Evolutionary conservation across 768 basidiomycete species (phyloP).

Genomic region (Saitozyma podzolica): DNA sequence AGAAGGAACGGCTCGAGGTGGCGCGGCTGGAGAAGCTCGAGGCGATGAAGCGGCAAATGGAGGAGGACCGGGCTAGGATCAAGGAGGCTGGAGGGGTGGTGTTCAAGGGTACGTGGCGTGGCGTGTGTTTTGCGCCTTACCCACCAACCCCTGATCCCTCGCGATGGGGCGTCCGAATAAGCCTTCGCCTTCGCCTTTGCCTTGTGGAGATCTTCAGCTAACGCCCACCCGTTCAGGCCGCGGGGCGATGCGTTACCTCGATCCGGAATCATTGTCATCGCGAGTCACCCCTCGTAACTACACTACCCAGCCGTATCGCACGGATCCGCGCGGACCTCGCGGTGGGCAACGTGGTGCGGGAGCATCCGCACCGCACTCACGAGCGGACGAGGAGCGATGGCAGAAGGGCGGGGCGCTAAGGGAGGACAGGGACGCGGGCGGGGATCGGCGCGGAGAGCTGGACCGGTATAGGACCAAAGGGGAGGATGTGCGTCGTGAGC

Average conservation of each 20-base stretch:
- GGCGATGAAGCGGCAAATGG: conserved; percentile 31
- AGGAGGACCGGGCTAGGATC: conserved; percentile 28
- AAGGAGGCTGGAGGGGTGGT: conserved; percentile 41
- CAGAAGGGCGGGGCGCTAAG: conserved; percentile 16
- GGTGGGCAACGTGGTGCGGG: conserved; percentile 6
- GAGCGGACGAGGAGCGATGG: conserved; percentile 16
- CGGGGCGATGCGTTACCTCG: conserved; percentile 49
- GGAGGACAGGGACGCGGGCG: not conserved
- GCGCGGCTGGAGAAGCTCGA: conserved; percentile 27
- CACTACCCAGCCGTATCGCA: conserved; percentile 19
- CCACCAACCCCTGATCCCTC: too few relatives aligned
- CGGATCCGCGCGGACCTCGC: conserved; percentile 12
- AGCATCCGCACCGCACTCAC: conserved; percentile 2
- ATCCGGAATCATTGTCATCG: conserved; percentile 34
- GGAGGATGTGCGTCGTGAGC: conserved; percentile 4
- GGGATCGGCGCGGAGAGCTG: conserved; percentile 11
- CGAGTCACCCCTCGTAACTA: conserved; percentile 24
- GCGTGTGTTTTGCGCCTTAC: too few relatives aligned
- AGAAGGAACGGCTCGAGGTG: conserved; percentile 44
- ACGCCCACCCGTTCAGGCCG: conserved; percentile 30
- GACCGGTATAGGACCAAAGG: conserved; percentile 14
- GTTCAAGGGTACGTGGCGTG: conserved; percentile 41
- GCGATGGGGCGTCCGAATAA: too few relatives aligned
- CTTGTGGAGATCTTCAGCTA: not conserved
- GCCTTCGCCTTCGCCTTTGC: too few relatives aligned